Percentiles rank a stretch among this genome's conserved stretches.
Evolutionary conservation across 768 basidiomycete species (phyloP).

Genomic region (Guyanaporus albipodus): DNA sequence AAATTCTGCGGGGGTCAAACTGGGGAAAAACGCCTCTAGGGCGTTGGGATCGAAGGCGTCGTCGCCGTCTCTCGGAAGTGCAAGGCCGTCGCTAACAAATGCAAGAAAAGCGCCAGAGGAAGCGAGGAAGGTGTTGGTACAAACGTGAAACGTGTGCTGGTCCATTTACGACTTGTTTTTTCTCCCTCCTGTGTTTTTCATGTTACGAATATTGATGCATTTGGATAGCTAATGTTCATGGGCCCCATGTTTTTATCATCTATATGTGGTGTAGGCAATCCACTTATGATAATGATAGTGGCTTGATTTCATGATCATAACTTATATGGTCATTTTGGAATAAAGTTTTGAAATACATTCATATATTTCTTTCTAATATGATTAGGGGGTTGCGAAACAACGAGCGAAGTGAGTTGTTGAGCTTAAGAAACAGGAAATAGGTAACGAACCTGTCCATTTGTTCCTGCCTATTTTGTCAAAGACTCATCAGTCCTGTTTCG

Average conservation of each 20-base stretch:
- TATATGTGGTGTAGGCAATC: conserved; percentile 7
- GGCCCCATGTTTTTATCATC: conserved; percentile 5
- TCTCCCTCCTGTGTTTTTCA: not conserved
- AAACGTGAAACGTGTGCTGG: conserved; percentile 15
- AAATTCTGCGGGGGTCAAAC: conserved; percentile 35
- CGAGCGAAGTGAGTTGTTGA: too few species aligned
- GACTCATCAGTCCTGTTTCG: too few species aligned
- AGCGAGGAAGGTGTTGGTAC: conserved; percentile 36
- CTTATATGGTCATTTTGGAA: too few species aligned
- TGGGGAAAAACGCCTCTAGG: conserved; percentile 11
- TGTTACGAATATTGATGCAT: conserved; percentile 4
- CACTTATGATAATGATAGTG: too few species aligned
- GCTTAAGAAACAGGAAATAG: too few species aligned
- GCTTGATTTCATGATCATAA: too few species aligned
- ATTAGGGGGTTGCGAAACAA: too few species aligned
- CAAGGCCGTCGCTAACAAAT: conserved; percentile 43
- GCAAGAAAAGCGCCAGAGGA: conserved; percentile 40
- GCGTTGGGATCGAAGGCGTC: conserved; percentile 8
- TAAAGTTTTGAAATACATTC: too few species aligned
- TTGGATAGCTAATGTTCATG: conserved; percentile 9
- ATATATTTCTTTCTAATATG: too few species aligned
- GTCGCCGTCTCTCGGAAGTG: conserved; percentile 11
- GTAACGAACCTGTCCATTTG: too few species aligned
- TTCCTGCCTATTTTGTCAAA: too few species aligned
- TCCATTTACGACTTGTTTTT: not conserved